These are phyloP conservation scores for Linnemannia zychae DNA, from an alignment of 192 early-diverging fungal species.

Conservation along the genomic window DNA sequence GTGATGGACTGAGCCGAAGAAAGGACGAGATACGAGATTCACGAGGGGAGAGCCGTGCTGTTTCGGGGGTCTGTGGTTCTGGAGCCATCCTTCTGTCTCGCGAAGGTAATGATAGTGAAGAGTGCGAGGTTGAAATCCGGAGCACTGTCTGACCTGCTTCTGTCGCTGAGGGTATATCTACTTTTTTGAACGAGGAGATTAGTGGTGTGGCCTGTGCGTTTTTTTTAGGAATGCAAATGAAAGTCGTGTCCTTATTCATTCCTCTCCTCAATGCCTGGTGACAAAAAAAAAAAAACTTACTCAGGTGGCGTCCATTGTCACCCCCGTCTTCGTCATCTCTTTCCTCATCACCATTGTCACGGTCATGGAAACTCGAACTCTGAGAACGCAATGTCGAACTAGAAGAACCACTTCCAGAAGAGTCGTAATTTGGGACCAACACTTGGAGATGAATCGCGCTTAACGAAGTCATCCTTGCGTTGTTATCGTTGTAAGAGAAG, in stretches of 20 bases:
- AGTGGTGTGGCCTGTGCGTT: not conserved
- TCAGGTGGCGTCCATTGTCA: not conserved
- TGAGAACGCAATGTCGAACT: constrained; percentile 9
- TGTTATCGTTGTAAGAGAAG: not conserved
- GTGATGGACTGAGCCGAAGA: not conserved
- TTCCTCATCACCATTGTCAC: not conserved
- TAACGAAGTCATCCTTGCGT: constrained; percentile 20
- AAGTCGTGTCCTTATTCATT: not conserved
- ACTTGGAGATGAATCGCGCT: constrained; percentile 22
- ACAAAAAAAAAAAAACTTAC: not conserved
- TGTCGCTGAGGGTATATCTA: not conserved
- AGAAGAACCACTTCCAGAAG: constrained; percentile 9
- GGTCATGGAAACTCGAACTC: not conserved
- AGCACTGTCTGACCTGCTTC: constrained; percentile 1
- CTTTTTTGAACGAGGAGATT: not conserved
- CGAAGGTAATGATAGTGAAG: not conserved
- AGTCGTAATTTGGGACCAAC: not conserved
- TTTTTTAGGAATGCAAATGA: not conserved
- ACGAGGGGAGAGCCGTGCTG: not conserved
- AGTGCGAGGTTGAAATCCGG: not conserved
- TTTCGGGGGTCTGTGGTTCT: not conserved
- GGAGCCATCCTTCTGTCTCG: too few relatives aligned
- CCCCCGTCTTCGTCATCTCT: not conserved
- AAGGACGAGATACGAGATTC: not conserved
- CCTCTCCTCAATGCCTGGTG: not conserved